phyloP scores from a whole-genome alignment of 164 flowering plant species.

The Malania oleifera region DNA sequence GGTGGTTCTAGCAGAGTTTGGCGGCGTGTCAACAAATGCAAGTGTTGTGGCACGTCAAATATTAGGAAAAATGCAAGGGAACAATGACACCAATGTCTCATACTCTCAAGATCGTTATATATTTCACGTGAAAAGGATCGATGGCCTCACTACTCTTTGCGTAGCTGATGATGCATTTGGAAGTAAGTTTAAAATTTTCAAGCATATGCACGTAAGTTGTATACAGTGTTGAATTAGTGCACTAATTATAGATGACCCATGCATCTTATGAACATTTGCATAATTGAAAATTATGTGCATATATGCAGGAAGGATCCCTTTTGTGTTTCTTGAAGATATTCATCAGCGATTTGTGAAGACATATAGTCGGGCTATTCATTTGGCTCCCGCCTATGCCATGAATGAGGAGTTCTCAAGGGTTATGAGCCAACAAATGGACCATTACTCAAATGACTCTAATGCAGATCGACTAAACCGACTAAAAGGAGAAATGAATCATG shows the following conservation, averaged over 20 bases:
- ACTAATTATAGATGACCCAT: too few relatives aligned
- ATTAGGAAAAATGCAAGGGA: background rate
- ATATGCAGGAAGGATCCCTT: background rate
- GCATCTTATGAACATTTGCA: too few relatives aligned
- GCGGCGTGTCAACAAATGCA: background rate
- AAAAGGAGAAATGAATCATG: conserved; percentile 5
- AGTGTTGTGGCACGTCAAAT: background rate
- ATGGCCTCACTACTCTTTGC: background rate
- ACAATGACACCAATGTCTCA: background rate
- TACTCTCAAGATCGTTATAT: background rate
- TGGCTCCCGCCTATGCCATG: background rate
- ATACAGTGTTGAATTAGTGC: too few relatives aligned
- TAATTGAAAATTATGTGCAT: too few relatives aligned
- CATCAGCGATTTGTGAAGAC: conserved; percentile 5
- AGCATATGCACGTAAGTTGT: too few relatives aligned
- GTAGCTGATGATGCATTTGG: background rate
- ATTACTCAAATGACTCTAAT: background rate
- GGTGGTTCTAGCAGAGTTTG: background rate
- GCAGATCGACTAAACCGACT: conserved; percentile 4
- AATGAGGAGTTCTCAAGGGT: background rate
- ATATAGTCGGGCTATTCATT: background rate
- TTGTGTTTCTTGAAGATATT: conserved; percentile 1
- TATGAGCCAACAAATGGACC: conserved; percentile 2
- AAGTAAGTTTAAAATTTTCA: too few relatives aligned
- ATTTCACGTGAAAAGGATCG: background rate